These are phyloP conservation scores for Leucaena leucocephala DNA, from an alignment of 306 rosid species.

Conservation along the genomic window DNA sequence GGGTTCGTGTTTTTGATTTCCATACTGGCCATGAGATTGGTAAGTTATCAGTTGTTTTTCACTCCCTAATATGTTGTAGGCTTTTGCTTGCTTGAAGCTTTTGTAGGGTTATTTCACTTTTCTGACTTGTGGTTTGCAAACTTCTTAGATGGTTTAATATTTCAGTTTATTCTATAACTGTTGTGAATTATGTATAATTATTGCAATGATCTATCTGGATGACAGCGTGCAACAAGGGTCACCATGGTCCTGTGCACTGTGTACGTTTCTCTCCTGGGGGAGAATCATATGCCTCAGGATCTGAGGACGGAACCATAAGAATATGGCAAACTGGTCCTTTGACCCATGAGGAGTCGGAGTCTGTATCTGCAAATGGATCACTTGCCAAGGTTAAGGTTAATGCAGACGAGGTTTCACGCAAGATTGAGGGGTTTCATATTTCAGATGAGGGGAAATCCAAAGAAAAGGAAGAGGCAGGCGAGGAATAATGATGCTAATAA, in stretches of 20 bases:
- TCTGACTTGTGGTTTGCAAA: background rate
- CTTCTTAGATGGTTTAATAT: background rate
- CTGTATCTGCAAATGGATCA: conserved; percentile 59
- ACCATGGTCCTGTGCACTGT: conserved; percentile 98
- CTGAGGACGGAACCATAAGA: conserved; percentile 98
- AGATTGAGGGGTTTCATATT: conserved; percentile 87
- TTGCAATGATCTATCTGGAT: conserved; percentile 35
- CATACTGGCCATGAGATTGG: conserved; percentile 93
- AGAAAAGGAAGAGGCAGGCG: conserved; percentile 71
- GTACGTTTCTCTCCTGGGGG: conserved; percentile 98
- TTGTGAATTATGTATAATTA: conserved; percentile 1
- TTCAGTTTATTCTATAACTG: background rate
- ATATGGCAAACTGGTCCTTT: conserved; percentile 97
- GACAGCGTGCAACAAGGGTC: conserved; percentile 98
- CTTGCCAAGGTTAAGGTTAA: conserved; percentile 58
- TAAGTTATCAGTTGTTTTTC: conserved; percentile 35
- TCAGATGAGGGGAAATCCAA: conserved; percentile 64
- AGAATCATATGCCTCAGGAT: conserved; percentile 98
- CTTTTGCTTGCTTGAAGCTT: conserved; percentile 1
- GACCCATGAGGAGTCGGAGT: conserved; percentile 63
- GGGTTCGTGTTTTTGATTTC: conserved; percentile 92
- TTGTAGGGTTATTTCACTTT: background rate
- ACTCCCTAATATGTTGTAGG: background rate
- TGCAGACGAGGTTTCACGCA: conserved; percentile 74
- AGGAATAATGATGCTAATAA: conserved; percentile 44